Percentiles rank a stretch among this genome's conserved stretches.
phyloP scores from a whole-genome alignment of 2,329 filamentous ascomycete species.

The Dichotomopilus funicola region DNA sequence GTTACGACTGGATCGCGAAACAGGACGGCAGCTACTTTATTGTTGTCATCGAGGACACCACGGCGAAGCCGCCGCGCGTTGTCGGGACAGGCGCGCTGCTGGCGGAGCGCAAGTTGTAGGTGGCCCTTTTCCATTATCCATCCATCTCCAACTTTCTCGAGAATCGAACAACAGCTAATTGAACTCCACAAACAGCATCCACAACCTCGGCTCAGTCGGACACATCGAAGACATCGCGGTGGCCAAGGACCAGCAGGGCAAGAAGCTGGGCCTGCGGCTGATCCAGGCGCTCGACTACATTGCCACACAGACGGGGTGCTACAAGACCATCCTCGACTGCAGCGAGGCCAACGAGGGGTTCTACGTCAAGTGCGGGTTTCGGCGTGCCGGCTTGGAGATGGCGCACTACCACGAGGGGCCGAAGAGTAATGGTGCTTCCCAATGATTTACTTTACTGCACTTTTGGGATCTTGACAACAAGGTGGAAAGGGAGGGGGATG shows the following conservation, averaged over 20 bases:
- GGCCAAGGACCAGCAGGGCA: slow-evolving; percentile 89
- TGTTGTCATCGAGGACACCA: slow-evolving; percentile 73
- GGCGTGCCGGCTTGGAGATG: slow-evolving; percentile 90
- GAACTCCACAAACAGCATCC: slow-evolving; percentile 51
- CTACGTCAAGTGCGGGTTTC: slow-evolving; percentile 96
- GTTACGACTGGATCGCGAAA: slow-evolving; percentile 73
- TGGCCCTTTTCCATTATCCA: slow-evolving; percentile 17
- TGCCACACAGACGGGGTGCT: slow-evolving; percentile 83
- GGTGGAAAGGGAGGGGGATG: no score
- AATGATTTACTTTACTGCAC: neutral
- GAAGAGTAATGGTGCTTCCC: slow-evolving; percentile 39
- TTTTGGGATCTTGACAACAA: no score
- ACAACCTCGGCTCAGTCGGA: slow-evolving; percentile 74
- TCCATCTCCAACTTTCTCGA: neutral
- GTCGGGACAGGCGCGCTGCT: slow-evolving; percentile 89
- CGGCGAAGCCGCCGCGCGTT: slow-evolving; percentile 49
- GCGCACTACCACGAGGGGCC: slow-evolving; percentile 77
- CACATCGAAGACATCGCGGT: slow-evolving; percentile 99
- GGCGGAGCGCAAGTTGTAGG: slow-evolving; percentile 89
- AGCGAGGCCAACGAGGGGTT: slow-evolving; percentile 95
- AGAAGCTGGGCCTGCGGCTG: slow-evolving; percentile 86
- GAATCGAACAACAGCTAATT: slow-evolving; percentile 4
- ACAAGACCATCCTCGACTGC: slow-evolving; percentile 96
- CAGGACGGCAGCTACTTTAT: slow-evolving; percentile 77
- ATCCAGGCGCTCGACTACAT: slow-evolving; percentile 91